phyloP scores from a whole-genome alignment of 768 basidiomycete species.

The Naematelia aurantialba region DNA sequence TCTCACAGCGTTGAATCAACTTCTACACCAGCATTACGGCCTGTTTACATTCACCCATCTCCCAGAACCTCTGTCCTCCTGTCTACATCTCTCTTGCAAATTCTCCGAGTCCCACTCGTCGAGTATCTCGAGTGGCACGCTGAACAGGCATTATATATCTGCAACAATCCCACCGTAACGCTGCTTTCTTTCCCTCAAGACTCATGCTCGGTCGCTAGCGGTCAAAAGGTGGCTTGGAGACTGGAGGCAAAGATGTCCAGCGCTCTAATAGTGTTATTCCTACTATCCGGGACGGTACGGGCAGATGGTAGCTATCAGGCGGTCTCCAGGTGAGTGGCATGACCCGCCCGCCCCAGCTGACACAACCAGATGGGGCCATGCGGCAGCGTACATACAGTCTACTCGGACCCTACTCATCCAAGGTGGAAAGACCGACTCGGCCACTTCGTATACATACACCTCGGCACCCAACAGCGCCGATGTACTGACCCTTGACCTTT shows the following conservation, averaged over 20 bases:
- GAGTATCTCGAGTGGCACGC: too few species aligned
- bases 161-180: too few species aligned
- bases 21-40: too few species aligned
- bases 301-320: constrained; percentile 4
- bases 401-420: constrained; percentile 61
- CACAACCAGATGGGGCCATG: constrained; percentile 74
- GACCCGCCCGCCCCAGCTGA: not conserved
- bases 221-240: too few species aligned
- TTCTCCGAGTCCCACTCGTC: too few species aligned
- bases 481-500: constrained; percentile 55
- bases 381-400: constrained; percentile 56
- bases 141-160: too few species aligned
- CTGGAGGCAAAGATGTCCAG: not conserved
- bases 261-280: not conserved
- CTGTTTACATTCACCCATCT: not conserved
- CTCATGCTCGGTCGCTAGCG: too few species aligned
- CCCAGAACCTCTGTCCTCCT: not conserved
- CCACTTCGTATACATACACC: constrained; percentile 66
- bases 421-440: constrained; percentile 75
- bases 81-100: too few species aligned
- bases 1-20: not conserved
- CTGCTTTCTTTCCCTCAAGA: too few species aligned
- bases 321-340: constrained; percentile 19
- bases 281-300: not conserved
- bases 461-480: constrained; percentile 71